Evolutionary conservation across 2,329 filamentous ascomycete species (phyloP).

Genomic region (Raffaelea deltoideospora): DNA sequence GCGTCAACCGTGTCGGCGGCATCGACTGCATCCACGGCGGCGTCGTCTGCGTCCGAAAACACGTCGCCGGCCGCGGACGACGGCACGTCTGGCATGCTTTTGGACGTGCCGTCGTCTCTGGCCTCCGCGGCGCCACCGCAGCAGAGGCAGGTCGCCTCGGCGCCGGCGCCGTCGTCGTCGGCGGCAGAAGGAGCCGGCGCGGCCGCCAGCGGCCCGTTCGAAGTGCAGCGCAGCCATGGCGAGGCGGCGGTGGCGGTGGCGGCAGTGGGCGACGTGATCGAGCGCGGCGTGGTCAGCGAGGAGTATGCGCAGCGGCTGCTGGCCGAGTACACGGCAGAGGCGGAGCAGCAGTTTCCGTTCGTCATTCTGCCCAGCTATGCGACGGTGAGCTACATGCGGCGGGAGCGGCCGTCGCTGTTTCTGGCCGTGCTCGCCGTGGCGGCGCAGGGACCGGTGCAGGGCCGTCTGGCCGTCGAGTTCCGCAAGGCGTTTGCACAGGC

Average conservation of each 20-base stretch:
- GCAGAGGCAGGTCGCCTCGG: not conserved
- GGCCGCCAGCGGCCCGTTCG: too few species aligned
- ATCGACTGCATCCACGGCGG: not conserved
- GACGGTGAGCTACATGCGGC: constrained; percentile 7
- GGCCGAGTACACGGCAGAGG: constrained; percentile 1
- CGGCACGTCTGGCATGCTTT: not conserved
- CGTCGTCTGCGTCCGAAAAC: not conserved
- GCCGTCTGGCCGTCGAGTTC: constrained; percentile 9
- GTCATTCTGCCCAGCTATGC: constrained; percentile 6
- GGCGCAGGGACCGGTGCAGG: constrained; percentile 6
- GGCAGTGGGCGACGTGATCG: constrained; percentile 4
- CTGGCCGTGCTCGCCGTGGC: constrained; percentile 8
- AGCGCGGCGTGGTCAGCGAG: constrained; percentile 7
- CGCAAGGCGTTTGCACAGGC: constrained; percentile 9
- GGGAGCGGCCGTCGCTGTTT: constrained; percentile 9
- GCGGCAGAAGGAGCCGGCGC: too few species aligned
- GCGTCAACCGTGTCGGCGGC: not conserved
- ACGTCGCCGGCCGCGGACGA: not conserved
- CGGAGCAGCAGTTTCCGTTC: constrained; percentile 8
- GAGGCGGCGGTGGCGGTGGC: too few species aligned
- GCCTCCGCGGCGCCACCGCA: not conserved
- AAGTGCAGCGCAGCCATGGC: too few species aligned
- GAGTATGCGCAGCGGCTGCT: constrained; percentile 4
- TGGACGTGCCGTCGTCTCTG: not conserved
- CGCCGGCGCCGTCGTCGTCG: not conserved